Evolutionary conservation across 164 flowering plant species (phyloP).

Genomic region (Magnolia officinalis): DNA sequence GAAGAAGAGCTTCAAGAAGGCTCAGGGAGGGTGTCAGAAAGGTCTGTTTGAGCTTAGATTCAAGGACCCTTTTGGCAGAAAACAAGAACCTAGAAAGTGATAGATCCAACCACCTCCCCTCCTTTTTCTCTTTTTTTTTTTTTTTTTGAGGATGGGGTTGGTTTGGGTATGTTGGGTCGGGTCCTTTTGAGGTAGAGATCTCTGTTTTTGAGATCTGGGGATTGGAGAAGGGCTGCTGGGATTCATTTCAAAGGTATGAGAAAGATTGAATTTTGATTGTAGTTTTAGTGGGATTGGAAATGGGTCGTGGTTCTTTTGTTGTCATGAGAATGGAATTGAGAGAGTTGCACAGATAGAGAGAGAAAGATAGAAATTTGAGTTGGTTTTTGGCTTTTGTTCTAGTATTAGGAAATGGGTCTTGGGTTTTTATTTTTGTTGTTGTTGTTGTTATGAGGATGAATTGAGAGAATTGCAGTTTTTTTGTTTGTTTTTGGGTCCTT

Average conservation of each 20-base stretch:
- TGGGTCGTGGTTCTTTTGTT: not conserved
- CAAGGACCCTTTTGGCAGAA: slow-evolving; percentile 21
- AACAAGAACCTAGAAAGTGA: slow-evolving; percentile 18
- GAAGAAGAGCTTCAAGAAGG: slow-evolving; percentile 17
- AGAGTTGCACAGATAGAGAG: not conserved
- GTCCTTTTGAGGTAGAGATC: slow-evolving; percentile 21
- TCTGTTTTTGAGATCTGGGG: slow-evolving; percentile 22
- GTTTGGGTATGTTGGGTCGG: slow-evolving; percentile 14
- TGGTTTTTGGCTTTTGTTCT: too few relatives aligned
- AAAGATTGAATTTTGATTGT: not conserved
- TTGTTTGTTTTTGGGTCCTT: not conserved
- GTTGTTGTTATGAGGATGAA: slow-evolving; percentile 3
- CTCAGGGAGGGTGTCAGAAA: slow-evolving; percentile 27
- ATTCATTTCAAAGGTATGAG: slow-evolving; percentile 16
- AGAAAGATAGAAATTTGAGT: too few relatives aligned
- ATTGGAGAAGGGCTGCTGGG: slow-evolving; percentile 11
- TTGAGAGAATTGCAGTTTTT: not conserved
- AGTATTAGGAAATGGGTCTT: not conserved
- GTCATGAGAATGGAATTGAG: slow-evolving; percentile 2
- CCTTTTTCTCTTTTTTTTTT: slow-evolving; percentile 1
- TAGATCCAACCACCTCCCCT: slow-evolving; percentile 5
- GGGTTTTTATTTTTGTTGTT: not conserved
- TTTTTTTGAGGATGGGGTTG: slow-evolving; percentile 22
- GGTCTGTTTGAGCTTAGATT: slow-evolving; percentile 41
- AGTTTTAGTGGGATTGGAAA: not conserved